Percentiles rank a stretch among this genome's conserved stretches.
Evolutionary conservation across 768 basidiomycete genomes (phyloP).

Genomic region (Panellus pusillus): DNA sequence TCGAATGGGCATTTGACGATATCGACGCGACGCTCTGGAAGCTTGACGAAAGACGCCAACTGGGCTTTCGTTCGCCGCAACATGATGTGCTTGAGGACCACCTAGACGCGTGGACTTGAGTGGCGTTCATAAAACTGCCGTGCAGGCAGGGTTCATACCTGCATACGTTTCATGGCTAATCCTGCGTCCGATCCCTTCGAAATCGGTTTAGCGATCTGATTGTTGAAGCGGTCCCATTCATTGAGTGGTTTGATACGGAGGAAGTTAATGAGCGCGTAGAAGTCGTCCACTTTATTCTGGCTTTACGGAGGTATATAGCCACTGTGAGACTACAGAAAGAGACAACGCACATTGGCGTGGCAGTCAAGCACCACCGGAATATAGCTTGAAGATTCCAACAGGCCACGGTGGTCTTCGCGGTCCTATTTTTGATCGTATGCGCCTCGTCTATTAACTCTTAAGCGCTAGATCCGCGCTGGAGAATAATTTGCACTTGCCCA

Average conservation of each 20-base stretch:
- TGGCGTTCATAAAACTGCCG: neutral
- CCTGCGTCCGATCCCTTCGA: constrained; percentile 58
- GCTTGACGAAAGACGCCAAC: constrained; percentile 66
- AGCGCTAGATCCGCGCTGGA: neutral
- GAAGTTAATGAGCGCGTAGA: constrained; percentile 84
- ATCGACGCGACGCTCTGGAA: constrained; percentile 72
- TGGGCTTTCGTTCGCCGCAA: constrained; percentile 81
- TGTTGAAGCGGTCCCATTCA: constrained; percentile 76
- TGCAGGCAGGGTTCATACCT: constrained; percentile 32
- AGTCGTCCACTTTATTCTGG: constrained; percentile 15
- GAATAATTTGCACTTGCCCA: constrained; percentile 50
- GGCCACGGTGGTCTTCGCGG: constrained; percentile 73
- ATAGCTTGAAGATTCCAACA: constrained; percentile 73
- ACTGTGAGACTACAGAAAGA: neutral
- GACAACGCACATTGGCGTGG: constrained; percentile 67
- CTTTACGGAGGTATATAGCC: neutral
- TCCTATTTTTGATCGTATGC: constrained; percentile 88
- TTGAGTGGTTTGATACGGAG: constrained; percentile 80
- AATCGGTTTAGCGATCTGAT: constrained; percentile 75
- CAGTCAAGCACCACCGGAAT: constrained; percentile 87
- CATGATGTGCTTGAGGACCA: constrained; percentile 85
- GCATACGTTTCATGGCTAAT: constrained; percentile 81
- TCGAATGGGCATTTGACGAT: constrained; percentile 80
- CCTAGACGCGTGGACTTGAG: constrained; percentile 18
- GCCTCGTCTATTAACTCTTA: constrained; percentile 67